These are phyloP conservation scores for Helminthosporium solani DNA, from an alignment of 2,329 filamentous ascomycete genomes.

Conservation along the genomic window DNA sequence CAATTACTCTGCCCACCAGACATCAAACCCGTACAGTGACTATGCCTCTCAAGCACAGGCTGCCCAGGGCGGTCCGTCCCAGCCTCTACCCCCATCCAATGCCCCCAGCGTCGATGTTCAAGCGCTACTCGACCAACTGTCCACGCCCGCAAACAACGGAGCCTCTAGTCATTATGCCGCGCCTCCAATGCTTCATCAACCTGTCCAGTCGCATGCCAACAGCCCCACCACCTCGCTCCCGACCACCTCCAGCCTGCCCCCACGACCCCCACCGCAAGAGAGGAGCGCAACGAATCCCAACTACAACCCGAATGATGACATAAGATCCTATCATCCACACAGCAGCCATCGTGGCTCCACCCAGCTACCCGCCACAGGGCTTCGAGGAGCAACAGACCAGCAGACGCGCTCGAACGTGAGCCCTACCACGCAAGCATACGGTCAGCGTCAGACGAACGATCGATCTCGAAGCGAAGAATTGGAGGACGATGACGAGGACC, in stretches of 20 bases:
- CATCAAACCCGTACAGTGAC: slow-evolving; percentile 38
- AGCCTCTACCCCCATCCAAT: slow-evolving; percentile 29
- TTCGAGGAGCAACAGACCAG: slow-evolving; percentile 10
- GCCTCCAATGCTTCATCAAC: slow-evolving; percentile 30
- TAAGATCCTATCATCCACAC: slow-evolving; percentile 53
- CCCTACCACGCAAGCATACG: slow-evolving; percentile 29
- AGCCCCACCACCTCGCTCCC: slow-evolving; percentile 41
- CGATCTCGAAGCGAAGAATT: slow-evolving; percentile 25
- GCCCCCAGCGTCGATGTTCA: slow-evolving; percentile 47
- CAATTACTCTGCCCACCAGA: slow-evolving; percentile 36
- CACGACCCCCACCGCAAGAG: slow-evolving; percentile 52
- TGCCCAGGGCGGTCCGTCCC: slow-evolving; percentile 28
- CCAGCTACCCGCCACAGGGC: slow-evolving; percentile 29
- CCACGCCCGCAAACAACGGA: slow-evolving; percentile 35
- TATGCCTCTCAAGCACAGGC: slow-evolving; percentile 29
- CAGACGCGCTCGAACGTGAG: slow-evolving; percentile 28
- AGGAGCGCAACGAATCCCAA: slow-evolving; percentile 51
- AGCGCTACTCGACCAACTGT: slow-evolving; percentile 49
- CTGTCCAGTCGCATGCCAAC: slow-evolving; percentile 33
- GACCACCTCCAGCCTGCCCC: slow-evolving; percentile 46
- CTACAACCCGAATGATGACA: slow-evolving; percentile 51
- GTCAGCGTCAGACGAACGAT: slow-evolving; percentile 28
- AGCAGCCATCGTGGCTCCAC: slow-evolving; percentile 38
- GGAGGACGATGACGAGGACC: slow-evolving; percentile 47
- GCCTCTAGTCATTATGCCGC: slow-evolving; percentile 36